A percentile compares a stretch with the other conserved stretches of the same genome.
Conservation (phyloP, 352 stramenopile genomes). For the Phytopythium oedochilum region DNA sequence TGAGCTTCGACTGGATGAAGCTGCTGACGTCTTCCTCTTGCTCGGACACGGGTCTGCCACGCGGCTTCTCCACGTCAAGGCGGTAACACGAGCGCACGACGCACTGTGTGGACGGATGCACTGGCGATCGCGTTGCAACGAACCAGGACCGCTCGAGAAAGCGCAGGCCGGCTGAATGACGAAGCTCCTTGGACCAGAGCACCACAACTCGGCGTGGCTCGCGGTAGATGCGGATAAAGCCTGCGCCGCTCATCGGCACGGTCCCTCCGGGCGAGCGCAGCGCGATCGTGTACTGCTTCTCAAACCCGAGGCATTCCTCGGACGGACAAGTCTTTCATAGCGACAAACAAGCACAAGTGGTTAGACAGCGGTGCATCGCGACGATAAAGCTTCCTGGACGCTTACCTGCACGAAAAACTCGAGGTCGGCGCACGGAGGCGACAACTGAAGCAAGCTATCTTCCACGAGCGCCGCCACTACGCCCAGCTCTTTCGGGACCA, state of each 20-base stretch:
- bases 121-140: neutral
- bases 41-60: neutral
- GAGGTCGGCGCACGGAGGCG: neutral
- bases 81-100: neutral
- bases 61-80: neutral
- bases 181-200: neutral
- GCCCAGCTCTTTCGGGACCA: neutral
- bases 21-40: neutral
- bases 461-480: neutral
- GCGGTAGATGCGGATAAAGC: constrained; percentile 1
- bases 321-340: neutral
- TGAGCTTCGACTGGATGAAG: constrained; percentile 1
- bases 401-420: neutral
- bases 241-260: neutral
- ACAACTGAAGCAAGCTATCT: neutral
- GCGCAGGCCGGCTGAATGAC: neutral
- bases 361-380: neutral
- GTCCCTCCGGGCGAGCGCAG: neutral
- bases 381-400: neutral
- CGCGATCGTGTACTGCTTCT: neutral
- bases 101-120: neutral
- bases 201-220: neutral
- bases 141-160: constrained; percentile 3
- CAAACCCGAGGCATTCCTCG: neutral
- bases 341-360: neutral